phyloP scores from a whole-genome alignment of 1,139 yeast genomes.

The Debaryomyces subglobosus region DNA sequence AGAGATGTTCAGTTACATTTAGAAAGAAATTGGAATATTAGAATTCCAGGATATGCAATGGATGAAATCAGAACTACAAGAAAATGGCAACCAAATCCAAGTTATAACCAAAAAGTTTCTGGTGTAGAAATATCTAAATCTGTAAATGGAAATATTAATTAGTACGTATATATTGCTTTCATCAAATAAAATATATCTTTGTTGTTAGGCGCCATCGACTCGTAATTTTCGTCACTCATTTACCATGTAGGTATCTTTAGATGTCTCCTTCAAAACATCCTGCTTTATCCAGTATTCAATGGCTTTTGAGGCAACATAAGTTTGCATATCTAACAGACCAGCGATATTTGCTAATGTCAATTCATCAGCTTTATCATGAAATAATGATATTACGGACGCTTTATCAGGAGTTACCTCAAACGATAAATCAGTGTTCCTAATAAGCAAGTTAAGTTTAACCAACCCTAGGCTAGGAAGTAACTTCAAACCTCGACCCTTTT shows the following conservation, averaged over 20 bases:
- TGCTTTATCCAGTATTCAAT: constrained; percentile 60
- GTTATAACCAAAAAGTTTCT: constrained; percentile 70
- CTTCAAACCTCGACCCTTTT: constrained; percentile 61
- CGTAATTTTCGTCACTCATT: constrained; percentile 17
- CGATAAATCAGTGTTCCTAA: constrained; percentile 42
- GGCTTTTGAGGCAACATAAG: constrained; percentile 40
- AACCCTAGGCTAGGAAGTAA: constrained; percentile 64
- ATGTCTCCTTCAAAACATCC: constrained; percentile 45
- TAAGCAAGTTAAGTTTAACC: constrained; percentile 60
- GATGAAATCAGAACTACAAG: constrained; percentile 88
- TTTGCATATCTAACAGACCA: constrained; percentile 36
- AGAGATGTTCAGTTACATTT: constrained; percentile 89
- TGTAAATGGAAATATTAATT: constrained; percentile 26
- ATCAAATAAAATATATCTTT: neutral
- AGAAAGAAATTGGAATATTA: constrained; percentile 94
- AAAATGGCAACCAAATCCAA: constrained; percentile 74
- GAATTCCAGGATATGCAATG: constrained; percentile 89
- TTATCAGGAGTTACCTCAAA: constrained; percentile 68
- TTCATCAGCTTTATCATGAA: constrained; percentile 40
- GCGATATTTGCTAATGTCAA: constrained; percentile 31
- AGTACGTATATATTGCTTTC: neutral
- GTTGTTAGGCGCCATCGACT: neutral
- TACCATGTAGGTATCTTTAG: constrained; percentile 28
- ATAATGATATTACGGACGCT: constrained; percentile 64
- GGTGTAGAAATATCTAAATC: constrained; percentile 56